Evolutionary conservation across 805 yeast species (phyloP).

Genomic region (Candida namnaoensis): DNA sequence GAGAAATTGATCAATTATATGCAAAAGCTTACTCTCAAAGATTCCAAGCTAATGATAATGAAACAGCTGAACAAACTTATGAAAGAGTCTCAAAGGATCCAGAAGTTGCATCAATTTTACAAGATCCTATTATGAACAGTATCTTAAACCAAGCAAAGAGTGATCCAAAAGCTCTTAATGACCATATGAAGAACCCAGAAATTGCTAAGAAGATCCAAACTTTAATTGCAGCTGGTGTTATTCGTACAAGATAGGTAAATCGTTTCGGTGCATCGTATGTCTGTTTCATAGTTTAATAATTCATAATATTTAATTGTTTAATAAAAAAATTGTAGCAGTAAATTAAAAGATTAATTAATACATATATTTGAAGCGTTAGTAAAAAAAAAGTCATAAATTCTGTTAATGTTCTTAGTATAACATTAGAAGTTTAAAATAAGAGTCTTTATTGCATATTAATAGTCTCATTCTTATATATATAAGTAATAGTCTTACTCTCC

Average conservation of each 20-base stretch:
- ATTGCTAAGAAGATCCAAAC: constrained; percentile 80
- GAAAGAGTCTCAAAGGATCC: constrained; percentile 89
- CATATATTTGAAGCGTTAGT: no score
- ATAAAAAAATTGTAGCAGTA: no score
- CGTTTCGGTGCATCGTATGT: no score
- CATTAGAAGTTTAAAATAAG: no score
- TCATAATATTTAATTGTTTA: no score
- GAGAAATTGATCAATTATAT: constrained; percentile 78
- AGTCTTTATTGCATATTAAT: no score
- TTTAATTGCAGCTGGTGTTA: constrained; percentile 93
- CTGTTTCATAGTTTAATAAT: no score
- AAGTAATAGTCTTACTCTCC: constrained; percentile 17
- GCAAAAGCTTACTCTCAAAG: constrained; percentile 73
- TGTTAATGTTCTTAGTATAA: no score
- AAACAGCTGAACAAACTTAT: constrained; percentile 90
- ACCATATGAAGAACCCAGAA: constrained; percentile 96
- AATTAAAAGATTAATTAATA: no score
- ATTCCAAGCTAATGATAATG: constrained; percentile 68
- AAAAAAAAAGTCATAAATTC: no score
- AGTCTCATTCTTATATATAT: no score
- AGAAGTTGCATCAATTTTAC: constrained; percentile 82
- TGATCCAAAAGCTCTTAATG: constrained; percentile 94
- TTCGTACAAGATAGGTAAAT: constrained; percentile 61
- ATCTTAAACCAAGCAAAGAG: constrained; percentile 89
- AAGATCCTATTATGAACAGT: constrained; percentile 94